Conservation (phyloP, 441 rosid genomes). For the Populus trichocarpa region DNA sequence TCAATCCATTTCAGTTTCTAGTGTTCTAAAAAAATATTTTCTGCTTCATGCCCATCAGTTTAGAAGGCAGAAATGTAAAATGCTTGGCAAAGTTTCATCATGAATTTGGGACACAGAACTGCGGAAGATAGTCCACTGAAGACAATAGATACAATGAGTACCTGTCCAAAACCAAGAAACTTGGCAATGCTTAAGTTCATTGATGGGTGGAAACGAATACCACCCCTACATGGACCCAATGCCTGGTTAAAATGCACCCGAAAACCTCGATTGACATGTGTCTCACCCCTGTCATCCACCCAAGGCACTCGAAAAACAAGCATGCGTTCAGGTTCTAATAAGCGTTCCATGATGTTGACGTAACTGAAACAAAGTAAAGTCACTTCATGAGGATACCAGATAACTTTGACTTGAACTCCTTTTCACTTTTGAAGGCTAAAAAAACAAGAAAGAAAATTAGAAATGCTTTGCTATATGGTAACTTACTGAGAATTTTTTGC, state of each 20-base stretch:
- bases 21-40: constrained; percentile 11
- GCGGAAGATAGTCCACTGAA: constrained; percentile 7
- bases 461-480: constrained; percentile 10
- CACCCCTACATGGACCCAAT: constrained; percentile 98
- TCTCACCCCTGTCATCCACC: constrained; percentile 98
- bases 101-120: constrained; percentile 4
- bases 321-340: constrained; percentile 93
- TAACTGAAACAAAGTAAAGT: constrained; percentile 55
- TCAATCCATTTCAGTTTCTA: constrained; percentile 10
- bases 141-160: constrained; percentile 24
- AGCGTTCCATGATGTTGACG: constrained; percentile 93
- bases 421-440: constrained; percentile 15
- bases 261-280: constrained; percentile 93
- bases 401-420: constrained; percentile 5
- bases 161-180: constrained; percentile 98
- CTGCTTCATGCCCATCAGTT: neutral
- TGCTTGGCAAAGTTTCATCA: constrained; percentile 5
- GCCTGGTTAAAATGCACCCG: constrained; percentile 96
- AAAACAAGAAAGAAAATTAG: constrained; percentile 1
- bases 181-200: constrained; percentile 90
- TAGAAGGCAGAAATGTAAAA: constrained; percentile 5
- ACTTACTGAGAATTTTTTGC: constrained; percentile 97
- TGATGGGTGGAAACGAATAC: constrained; percentile 91
- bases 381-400: constrained; percentile 18
- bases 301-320: constrained; percentile 95